Evolutionary conservation across 2,329 filamentous ascomycete species (phyloP), one percentile per base, ranked within the genome.

Genomic region (Neofusicoccum parvum): DNA sequence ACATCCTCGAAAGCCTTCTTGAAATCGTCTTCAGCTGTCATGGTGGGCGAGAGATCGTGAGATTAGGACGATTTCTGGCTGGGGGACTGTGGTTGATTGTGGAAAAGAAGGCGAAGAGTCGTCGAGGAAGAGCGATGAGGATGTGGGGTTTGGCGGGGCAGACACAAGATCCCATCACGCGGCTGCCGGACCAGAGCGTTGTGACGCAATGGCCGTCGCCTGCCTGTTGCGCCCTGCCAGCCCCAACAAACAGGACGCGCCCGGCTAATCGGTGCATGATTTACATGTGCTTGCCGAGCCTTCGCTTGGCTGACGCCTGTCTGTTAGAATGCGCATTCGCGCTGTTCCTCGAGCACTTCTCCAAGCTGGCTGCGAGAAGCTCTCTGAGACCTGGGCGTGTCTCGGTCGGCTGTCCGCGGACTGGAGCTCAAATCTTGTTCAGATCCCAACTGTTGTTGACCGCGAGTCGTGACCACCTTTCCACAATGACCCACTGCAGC

Each of bases 1-100:
- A 73, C 68, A 67, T 76, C 73, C 45, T 72, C 62, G 70, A 73
- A 77, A 67, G 70, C 69, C 49, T 74, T 70, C 62, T 71, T 69
- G 72, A 73, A 76, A 62, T 73, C 69, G 64, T 72, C 73, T 69
- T 70, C 70, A 34, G 72, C 69, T 70, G 74, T 10, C 54, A 58
- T 76, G 41, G n/a, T 67, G 32, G 46, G 2, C 34, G 14, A 15
- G 37, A 32, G 37, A n/a, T 15, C 7, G 39, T 34, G 17, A 3
- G 56, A 15, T 27, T 32, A 23, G 23, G 23, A 3, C 3, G 23
- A 1, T 27, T 36, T 14, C 3, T 14, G 23, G 50, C 23, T 45
- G 53, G 20, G 36, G 23, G 14, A 36, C 9, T 37, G 41, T 5
- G 41, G 12, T 60, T 10, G 41, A 37, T 37, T 41, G 20, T 27